Base-by-base conservation (phyloP, 805 yeast genomes). In the Metschnikowia chrysomelidarum region DNA sequence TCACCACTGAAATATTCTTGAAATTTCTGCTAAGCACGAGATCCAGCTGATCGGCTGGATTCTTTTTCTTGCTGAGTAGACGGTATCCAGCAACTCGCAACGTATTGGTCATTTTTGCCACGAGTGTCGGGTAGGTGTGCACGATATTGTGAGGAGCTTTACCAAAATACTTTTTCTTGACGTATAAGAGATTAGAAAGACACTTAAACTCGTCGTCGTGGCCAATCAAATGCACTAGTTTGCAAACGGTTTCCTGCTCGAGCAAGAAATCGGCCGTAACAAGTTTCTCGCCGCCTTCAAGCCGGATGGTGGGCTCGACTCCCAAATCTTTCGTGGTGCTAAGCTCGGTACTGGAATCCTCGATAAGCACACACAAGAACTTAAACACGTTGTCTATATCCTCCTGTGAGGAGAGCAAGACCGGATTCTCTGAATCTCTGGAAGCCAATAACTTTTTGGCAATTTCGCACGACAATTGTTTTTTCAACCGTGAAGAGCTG, bases 81-180 rank as follows among this genome's bases (percentile, higher is more conserved):
- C 56, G 47, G 15, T 50, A 50, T 2, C 71, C 71, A 8, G 58
- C 53, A 7, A 62, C 65, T 47, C 85, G 73, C 19, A 85, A 71
- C 16, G 84, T 59, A 51, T 70, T 73, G 48, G 87, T 66, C 14
- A 80, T 73, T 33, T 70, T 70, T 34, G 78, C 71, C 18, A 88
- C 75, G 26, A 91, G 60, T 1, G 96, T 75, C 4, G 96, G 95
- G 54, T 80, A 85, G 0, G 93, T 82, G 53, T 71, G 78, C 42
- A 71, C 71, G 27, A 79, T 71, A 45, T 79, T 77, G 21, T 59
- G 64, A 2, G 71, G 69, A n/a, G 82, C 82, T 22, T 71, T 71
- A 33, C 69, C 59, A 34, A 85, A 65, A 26, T 72, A 71, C 39
- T 67, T 69, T 41, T 61, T 66, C 31, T 64, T 50, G 23, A 65